Evolutionary conservation across 805 yeast genomes (phyloP), one percentile per base, ranked within the genome.

Genomic region (Candida parachauliodes): DNA sequence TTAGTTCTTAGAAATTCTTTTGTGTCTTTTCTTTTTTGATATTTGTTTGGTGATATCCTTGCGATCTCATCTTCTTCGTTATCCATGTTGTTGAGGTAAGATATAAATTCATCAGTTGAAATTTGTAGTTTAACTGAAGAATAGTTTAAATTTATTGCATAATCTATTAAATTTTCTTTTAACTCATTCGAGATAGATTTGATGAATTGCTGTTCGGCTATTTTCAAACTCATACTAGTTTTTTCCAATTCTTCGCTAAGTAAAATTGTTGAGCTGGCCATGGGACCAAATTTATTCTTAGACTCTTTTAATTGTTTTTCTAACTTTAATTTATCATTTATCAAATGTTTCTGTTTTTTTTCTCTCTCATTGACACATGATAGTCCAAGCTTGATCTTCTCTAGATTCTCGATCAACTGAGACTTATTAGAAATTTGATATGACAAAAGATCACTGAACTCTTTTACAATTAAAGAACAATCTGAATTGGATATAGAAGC

Each of bases 161-260:
- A 77, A 32, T 76, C 78, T 8, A 58, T 52, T 8, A 76, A 49
- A 1, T 78, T 56, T 12, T 65, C 68, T 41, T 64, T 70, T 43
- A 79, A 59, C 9, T 68, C 66, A 19, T 54, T 62, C 30, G 65
- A 62, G 16, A 79, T 69, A 0, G 78, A 62, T 32, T 76, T 62
- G 7, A 63, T 57, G 33, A 69, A 62, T 49, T 79, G 83, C 21
- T 65, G 71, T 41, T 73, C 73, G 5, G 75, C 74, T 16, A 77
- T 72, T 38, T 68, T 75, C n/a, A 74, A 60, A 25, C 76, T 68
- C 42, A 70, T 65, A 29, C 65, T 64, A 39, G 70, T 56, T 44
- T 74, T 78, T 50, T 78, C 83, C 23, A 78, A 50, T 36, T 65
- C 62, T 47, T 79, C 85, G 40, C 60, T 62, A 1, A 72, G 54